Evolutionary conservation across 805 yeast species (phyloP).

Genomic region (Komagataella kurtzmanii): DNA sequence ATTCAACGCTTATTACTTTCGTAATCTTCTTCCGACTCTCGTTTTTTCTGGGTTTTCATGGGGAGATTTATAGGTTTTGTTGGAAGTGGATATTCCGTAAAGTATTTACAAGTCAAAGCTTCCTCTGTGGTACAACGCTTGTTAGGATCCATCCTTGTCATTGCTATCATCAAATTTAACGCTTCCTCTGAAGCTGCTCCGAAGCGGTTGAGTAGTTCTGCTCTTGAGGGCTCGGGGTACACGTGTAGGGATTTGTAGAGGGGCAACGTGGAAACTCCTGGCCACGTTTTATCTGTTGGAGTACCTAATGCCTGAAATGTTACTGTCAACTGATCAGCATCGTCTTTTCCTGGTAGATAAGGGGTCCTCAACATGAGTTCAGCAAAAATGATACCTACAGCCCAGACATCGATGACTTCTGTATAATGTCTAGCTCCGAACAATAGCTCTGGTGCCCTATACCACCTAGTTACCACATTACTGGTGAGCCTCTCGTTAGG

Average conservation of each 20-base stretch:
- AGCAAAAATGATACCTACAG: constrained; percentile 92
- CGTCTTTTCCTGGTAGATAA: constrained; percentile 86
- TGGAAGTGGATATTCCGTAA: constrained; percentile 62
- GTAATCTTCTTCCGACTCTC: constrained; percentile 8
- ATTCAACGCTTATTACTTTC: constrained; percentile 4
- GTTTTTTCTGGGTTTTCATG: constrained; percentile 11
- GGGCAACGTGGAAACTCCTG: constrained; percentile 72
- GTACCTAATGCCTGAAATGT: constrained; percentile 94
- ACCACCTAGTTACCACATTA: constrained; percentile 96
- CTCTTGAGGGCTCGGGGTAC: constrained; percentile 75
- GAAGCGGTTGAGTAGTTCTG: constrained; percentile 70
- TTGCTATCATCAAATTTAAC: constrained; percentile 53
- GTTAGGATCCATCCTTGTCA: constrained; percentile 73
- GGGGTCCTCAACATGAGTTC: constrained; percentile 93
- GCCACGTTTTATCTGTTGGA: constrained; percentile 88
- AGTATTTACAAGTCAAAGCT: constrained; percentile 56
- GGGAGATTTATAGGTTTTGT: constrained; percentile 59
- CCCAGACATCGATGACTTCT: constrained; percentile 88
- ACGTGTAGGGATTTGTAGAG: constrained; percentile 58
- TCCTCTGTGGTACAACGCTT: constrained; percentile 49
- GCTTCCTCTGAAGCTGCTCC: constrained; percentile 87
- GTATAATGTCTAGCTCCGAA: constrained; percentile 86
- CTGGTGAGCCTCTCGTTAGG: constrained; percentile 74
- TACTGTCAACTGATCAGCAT: constrained; percentile 80
- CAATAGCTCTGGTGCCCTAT: constrained; percentile 87